Conservation (phyloP, 179 eudicot species). For the Camellia oleifera region DNA sequence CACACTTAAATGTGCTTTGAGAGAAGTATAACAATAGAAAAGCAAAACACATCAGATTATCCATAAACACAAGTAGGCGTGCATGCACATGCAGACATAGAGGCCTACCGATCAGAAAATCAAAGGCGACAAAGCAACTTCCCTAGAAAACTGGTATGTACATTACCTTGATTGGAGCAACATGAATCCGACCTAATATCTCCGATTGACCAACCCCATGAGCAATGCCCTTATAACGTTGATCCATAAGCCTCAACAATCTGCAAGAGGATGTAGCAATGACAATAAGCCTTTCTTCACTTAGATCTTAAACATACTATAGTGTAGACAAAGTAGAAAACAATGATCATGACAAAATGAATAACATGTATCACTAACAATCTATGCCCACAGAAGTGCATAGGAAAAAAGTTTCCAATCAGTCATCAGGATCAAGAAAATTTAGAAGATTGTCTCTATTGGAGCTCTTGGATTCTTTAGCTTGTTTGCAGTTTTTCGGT, state of each 20-base stretch:
- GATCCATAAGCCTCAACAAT: constrained; percentile 85
- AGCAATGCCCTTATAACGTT: constrained; percentile 91
- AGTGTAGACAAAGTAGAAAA: background rate
- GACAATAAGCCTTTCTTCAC: background rate
- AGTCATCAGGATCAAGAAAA: background rate
- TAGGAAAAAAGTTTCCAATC: background rate
- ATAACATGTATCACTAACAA: background rate
- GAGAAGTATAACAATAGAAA: background rate
- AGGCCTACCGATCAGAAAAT: background rate
- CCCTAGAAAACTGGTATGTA: background rate
- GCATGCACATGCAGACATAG: constrained; percentile 1
- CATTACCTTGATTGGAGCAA: constrained; percentile 92
- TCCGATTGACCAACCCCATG: constrained; percentile 97
- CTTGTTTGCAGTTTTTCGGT: background rate
- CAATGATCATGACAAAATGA: background rate
- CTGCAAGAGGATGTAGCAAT: constrained; percentile 39
- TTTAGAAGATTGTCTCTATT: background rate
- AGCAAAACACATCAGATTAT: background rate
- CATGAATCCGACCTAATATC: constrained; percentile 94
- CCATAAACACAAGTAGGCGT: background rate
- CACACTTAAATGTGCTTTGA: background rate
- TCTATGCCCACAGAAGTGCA: background rate
- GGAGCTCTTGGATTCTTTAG: background rate
- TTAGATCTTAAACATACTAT: background rate
- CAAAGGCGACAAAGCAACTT: background rate